A percentile compares a stretch with the other conserved stretches of the same genome.
Evolutionary conservation across 1,139 yeast genomes (phyloP).

Genomic region (Saccharomyces pastorianus): DNA sequence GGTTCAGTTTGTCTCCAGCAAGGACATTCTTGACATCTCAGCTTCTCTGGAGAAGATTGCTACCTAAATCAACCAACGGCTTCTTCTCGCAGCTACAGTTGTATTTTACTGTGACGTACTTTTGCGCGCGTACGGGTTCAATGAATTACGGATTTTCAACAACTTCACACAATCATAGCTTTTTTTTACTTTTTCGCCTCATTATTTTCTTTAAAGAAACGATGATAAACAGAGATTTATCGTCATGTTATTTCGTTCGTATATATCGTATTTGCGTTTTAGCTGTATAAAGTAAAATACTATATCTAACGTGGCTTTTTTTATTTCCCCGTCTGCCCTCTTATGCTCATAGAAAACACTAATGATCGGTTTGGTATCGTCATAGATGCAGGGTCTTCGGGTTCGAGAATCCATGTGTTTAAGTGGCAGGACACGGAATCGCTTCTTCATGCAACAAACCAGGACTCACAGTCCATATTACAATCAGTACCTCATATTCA

Average conservation of each 20-base stretch:
- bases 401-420: slow-evolving; percentile 65
- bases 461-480: slow-evolving; percentile 27
- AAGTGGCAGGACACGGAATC: slow-evolving; percentile 49
- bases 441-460: slow-evolving; percentile 17
- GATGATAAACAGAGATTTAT: neutral
- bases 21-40: slow-evolving; percentile 20
- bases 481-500: slow-evolving; percentile 54
- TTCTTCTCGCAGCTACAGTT: neutral
- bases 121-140: neutral
- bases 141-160: neutral
- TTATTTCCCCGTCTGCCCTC: neutral
- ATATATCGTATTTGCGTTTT: neutral
- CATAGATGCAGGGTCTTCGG: slow-evolving; percentile 76
- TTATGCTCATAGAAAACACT: neutral
- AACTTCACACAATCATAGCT: neutral
- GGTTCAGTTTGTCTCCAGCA: slow-evolving; percentile 23
- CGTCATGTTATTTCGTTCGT: neutral
- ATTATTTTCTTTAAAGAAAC: neutral
- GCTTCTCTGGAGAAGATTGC: neutral
- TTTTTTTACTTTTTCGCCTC: neutral
- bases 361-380: slow-evolving; percentile 53
- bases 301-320: neutral
- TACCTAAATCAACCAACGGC: neutral
- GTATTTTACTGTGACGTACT: neutral
- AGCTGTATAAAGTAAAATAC: neutral